Base-by-base conservation (phyloP, 805 yeast species). In the Dipodascopsis uninucleata region DNA sequence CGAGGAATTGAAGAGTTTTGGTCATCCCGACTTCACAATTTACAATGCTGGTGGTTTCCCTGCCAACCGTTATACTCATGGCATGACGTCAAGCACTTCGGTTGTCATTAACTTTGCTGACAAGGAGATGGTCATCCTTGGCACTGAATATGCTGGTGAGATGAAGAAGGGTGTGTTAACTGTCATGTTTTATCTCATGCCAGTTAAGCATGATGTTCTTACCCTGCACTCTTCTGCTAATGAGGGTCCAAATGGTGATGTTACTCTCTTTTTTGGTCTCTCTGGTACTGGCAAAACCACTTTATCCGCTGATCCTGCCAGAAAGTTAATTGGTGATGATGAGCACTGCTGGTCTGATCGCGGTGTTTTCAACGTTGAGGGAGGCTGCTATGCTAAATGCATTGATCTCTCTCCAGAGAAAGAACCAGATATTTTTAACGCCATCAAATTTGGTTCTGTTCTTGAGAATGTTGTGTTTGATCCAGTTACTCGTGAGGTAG, bases 1-100 rank as follows among this genome's bases (percentile, higher is more conserved):
- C 26, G 93, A 88, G 71, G 97, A 90, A 70, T 77, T 89, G 62
- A 77, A 74, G 49, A 75, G 81, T 67, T 90, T 88, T 62, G 97
- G 97, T 63, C 95, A 87, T 73, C 98, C 98, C 41, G 97, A 90
- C 66, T 90, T 90, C 75, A 89, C 97, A 56, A 85, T 90, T 63
- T 90, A 94, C 86, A 90, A 90, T 66, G 97, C 96, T 43, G 98
- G 98, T 62, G 95, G 87, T 65, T 90, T 90, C 85, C 97, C 97
- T 37, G 98, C 98, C 40, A 90, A 90, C 70, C 81, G 85, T 48
- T 86, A 81, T 76, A 90, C 98, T 48, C 82, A 85, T 66, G 97
- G 97, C 65, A 90, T 90, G 98, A 85, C 97, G 47, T 89, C 97
- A 28, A 72, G 89, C 54, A 88, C 97, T 36, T 85, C 96, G 39